These are phyloP conservation scores for Chionographis japonica DNA, from an alignment of 106 monocot genomes.

Conservation along the genomic window DNA sequence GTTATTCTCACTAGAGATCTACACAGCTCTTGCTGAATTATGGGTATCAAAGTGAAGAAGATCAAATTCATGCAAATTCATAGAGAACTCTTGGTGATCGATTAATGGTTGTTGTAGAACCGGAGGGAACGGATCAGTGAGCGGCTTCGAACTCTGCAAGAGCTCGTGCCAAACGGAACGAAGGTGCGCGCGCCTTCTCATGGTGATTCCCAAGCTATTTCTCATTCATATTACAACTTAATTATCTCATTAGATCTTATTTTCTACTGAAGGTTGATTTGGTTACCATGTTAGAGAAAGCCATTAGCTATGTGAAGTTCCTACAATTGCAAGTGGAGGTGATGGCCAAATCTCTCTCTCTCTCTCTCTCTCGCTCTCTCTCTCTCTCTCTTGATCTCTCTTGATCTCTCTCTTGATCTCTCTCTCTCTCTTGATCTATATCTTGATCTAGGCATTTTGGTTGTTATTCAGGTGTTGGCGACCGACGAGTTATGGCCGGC, in stretches of 20 bases:
- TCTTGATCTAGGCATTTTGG: no score
- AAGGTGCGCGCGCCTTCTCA: conserved; percentile 34
- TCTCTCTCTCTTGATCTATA: no score
- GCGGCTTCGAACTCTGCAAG: conserved; percentile 78
- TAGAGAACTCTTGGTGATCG: background rate
- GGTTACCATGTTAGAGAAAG: conserved; percentile 97
- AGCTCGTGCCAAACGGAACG: conserved; percentile 87
- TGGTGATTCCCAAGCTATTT: no score
- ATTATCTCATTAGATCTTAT: no score
- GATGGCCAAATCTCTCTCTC: background rate
- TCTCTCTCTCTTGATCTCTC: background rate
- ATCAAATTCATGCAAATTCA: background rate
- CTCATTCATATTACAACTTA: no score
- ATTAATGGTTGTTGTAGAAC: conserved; percentile 30
- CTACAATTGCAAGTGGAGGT: conserved; percentile 99
- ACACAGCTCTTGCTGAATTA: no score
- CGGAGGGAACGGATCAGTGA: conserved; percentile 88
- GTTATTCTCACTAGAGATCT: background rate
- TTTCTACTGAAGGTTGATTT: conserved; percentile 65
- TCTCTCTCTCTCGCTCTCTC: no score
- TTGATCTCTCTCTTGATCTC: no score
- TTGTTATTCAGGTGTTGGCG: conserved; percentile 59
- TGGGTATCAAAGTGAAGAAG: no score
- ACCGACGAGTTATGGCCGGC: conserved; percentile 93
- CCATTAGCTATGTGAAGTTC: conserved; percentile 93